phyloP scores from a whole-genome alignment of 2,329 filamentous ascomycete genomes.

The Venturia effusa region DNA sequence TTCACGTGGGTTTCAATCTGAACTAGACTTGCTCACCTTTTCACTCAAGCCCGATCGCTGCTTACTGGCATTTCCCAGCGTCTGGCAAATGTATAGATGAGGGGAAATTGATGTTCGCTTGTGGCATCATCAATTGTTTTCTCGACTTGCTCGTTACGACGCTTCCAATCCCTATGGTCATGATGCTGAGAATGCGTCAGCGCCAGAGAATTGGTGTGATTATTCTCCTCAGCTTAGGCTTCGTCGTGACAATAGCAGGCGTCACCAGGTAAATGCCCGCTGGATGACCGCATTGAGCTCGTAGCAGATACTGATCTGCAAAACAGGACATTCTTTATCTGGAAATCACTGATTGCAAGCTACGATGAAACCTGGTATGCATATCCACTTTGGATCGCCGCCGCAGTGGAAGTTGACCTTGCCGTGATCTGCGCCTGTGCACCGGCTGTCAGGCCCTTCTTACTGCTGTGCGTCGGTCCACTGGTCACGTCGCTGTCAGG shows the following conservation, averaged over 20 bases:
- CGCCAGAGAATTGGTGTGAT: constrained; percentile 29
- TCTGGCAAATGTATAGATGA: constrained; percentile 30
- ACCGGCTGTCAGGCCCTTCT: constrained; percentile 9
- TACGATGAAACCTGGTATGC: constrained; percentile 36
- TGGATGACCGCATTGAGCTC: background rate
- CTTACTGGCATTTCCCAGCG: constrained; percentile 31
- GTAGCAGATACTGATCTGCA: background rate
- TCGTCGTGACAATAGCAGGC: constrained; percentile 32
- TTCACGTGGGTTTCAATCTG: no score
- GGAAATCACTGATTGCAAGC: constrained; percentile 27
- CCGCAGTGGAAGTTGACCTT: constrained; percentile 35
- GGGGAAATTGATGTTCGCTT: constrained; percentile 26
- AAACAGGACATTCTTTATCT: constrained; percentile 32
- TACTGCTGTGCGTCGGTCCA: constrained; percentile 2
- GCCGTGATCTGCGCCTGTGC: constrained; percentile 25
- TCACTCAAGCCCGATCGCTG: constrained; percentile 23
- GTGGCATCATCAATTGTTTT: constrained; percentile 32
- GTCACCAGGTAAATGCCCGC: constrained; percentile 17
- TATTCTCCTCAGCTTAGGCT: constrained; percentile 29
- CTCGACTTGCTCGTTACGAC: constrained; percentile 32
- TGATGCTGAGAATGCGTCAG: constrained; percentile 31
- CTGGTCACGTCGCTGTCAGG: background rate
- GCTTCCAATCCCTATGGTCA: constrained; percentile 33
- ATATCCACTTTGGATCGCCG: constrained; percentile 37
- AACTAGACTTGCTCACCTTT: background rate